These are phyloP conservation scores for Ophiocordyceps camponoti-floridani DNA, from an alignment of 2,329 filamentous ascomycete genomes.

Conservation along the genomic window DNA sequence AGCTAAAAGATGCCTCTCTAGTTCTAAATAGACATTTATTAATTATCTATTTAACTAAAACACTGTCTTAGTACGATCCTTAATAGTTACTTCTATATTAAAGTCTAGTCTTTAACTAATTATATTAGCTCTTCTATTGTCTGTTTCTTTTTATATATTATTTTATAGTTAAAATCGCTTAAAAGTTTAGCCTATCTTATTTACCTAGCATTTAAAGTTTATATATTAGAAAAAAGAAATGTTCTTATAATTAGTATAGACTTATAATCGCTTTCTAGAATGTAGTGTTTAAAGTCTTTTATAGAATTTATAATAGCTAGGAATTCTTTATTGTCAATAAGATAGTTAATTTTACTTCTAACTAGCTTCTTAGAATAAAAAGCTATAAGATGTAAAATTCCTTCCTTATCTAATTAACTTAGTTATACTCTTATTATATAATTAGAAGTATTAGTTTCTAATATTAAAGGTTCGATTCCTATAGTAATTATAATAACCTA, in stretches of 20 bases:
- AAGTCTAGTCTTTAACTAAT: no score
- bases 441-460: not conserved
- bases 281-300: no score
- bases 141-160: not conserved
- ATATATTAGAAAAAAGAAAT: not conserved
- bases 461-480: not conserved
- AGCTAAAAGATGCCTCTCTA: no score
- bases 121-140: no score
- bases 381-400: constrained; percentile 3
- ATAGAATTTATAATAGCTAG: no score
- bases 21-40: no score
- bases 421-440: no score
- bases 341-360: constrained; percentile 8
- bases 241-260: not conserved
- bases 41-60: no score
- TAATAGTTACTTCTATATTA: no score
- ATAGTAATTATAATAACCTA: no score
- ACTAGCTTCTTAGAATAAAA: constrained; percentile 5
- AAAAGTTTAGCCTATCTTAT: not conserved
- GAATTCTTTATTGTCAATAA: no score
- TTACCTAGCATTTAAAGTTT: not conserved
- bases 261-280: not conserved
- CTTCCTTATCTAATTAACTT: constrained; percentile 2
- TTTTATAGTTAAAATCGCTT: not conserved
- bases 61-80: no score